Evolutionary conservation across 23 red algal species (phyloP), one percentile per base, ranked within the genome.

Genomic region (Gracilaria domingensis): DNA sequence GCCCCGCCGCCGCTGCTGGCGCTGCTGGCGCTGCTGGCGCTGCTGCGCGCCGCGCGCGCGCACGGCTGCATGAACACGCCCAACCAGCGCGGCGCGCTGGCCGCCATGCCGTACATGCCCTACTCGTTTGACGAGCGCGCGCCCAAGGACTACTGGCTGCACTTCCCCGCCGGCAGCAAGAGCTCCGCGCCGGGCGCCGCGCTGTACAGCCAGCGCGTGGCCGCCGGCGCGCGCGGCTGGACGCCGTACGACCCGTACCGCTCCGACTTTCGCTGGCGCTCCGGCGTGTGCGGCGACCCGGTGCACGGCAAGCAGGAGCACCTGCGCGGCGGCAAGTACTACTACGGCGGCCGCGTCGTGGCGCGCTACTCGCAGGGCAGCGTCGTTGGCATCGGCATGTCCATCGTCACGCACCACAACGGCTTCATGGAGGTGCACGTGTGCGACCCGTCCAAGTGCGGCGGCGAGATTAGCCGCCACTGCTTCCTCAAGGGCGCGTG

Each of bases 321-420:
- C 21, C 38, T 86, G 8, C 70, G 75, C 2, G 92, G 92, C 26
- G 92, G 92, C 17, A 66, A 82, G 51, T 94, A 81, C 49, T 94
- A 88, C 37, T 61, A 88, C 66, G 61, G 49, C 36, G 92, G 32
- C 14, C 32, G 47, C 12, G 80, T 94, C 34, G 74, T 74, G 34
- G 75, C 62, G 18, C 60, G 50, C n/a, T 94, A 94, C 49, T 53
- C 59, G 5, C 75, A 81, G 42, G 92, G 83, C 32, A 38, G 45
- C 14, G 55, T 71, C 26, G 50, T 94, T 8, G 29, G 53, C 4
- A 38, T 94, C 28, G 72, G 66, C 12, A 70, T 87, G 42, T 79
- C 82, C 66, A 83, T 94, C 23, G 66, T 88, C 55, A 83, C 92
- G 4, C 83, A 94, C 37, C 92, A 94, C 65, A 88, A 88, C 54